phyloP scores from a whole-genome alignment of 495 filamentous ascomycete genomes.

The Copromyces sp. region DNA sequence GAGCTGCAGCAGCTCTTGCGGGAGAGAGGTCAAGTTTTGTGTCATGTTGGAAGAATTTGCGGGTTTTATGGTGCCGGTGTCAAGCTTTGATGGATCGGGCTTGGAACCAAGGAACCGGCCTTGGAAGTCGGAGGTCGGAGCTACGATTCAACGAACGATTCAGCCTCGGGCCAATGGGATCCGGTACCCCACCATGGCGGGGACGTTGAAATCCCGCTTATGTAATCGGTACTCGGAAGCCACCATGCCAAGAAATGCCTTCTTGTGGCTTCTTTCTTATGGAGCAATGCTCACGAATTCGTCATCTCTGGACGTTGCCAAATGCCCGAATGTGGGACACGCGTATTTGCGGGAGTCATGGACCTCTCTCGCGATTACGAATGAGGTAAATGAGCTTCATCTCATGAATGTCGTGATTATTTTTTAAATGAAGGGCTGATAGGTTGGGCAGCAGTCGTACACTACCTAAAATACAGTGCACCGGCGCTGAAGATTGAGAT shows the following conservation, averaged over 20 bases:
- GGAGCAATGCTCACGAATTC: background rate
- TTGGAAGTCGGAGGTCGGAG: background rate
- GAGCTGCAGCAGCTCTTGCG: constrained; percentile 54
- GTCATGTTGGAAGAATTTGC: constrained; percentile 11
- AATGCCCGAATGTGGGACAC: background rate
- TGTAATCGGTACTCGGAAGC: background rate
- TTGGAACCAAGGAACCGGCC: background rate
- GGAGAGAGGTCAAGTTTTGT: constrained; percentile 27
- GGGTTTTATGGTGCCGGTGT: background rate
- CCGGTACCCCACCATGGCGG: background rate
- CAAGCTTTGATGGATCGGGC: background rate
- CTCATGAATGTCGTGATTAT: background rate
- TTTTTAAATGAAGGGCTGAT: background rate
- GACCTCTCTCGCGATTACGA: background rate
- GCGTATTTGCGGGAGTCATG: background rate
- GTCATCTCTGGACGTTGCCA: background rate
- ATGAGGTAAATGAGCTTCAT: background rate
- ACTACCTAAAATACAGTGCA: background rate
- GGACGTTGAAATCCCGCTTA: background rate
- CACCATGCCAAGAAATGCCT: background rate
- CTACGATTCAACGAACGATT: background rate
- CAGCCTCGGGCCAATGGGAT: background rate
- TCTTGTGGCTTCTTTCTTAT: background rate
- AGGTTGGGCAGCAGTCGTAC: background rate
- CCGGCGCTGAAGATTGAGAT: background rate